phyloP scores from a whole-genome alignment of 345 rosid species.

The Citrus maxima region DNA sequence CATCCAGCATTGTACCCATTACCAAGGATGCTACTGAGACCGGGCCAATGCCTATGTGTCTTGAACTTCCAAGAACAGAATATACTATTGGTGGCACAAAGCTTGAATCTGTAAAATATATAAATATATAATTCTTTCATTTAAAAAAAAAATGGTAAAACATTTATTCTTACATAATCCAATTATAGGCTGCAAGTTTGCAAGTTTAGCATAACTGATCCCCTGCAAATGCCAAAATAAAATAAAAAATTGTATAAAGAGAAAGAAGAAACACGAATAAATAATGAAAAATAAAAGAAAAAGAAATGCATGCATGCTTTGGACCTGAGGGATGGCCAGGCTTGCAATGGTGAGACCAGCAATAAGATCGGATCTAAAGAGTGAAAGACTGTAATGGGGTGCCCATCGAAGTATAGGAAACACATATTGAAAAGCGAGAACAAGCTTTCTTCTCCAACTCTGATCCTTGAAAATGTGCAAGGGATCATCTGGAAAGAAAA shows the following conservation, averaged over 20 bases:
- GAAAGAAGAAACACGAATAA: neutral
- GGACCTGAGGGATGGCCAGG: slow-evolving; percentile 58
- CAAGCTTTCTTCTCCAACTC: slow-evolving; percentile 24
- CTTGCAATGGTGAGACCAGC: slow-evolving; percentile 59
- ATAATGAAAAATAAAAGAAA: neutral
- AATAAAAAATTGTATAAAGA: neutral
- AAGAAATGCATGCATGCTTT: neutral
- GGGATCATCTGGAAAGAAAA: slow-evolving; percentile 53
- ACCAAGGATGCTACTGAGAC: slow-evolving; percentile 46
- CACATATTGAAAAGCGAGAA: slow-evolving; percentile 38
- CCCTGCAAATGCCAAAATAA: slow-evolving; percentile 28
- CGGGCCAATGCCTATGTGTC: slow-evolving; percentile 47
- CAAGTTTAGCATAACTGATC: slow-evolving; percentile 47
- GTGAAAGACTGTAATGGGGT: slow-evolving; percentile 29
- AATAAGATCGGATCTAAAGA: slow-evolving; percentile 39
- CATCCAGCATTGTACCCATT: slow-evolving; percentile 35
- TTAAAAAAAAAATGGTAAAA: neutral
- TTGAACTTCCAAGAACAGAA: slow-evolving; percentile 53
- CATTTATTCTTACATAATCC: slow-evolving; percentile 39
- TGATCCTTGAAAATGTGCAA: slow-evolving; percentile 42
- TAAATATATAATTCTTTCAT: neutral
- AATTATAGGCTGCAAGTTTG: slow-evolving; percentile 39
- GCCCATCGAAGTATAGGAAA: slow-evolving; percentile 49
- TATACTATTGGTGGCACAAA: slow-evolving; percentile 58
- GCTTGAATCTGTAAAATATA: slow-evolving; percentile 36